Conservation (phyloP, 768 basidiomycete species). For the Termitomyces bulborhizus region DNA sequence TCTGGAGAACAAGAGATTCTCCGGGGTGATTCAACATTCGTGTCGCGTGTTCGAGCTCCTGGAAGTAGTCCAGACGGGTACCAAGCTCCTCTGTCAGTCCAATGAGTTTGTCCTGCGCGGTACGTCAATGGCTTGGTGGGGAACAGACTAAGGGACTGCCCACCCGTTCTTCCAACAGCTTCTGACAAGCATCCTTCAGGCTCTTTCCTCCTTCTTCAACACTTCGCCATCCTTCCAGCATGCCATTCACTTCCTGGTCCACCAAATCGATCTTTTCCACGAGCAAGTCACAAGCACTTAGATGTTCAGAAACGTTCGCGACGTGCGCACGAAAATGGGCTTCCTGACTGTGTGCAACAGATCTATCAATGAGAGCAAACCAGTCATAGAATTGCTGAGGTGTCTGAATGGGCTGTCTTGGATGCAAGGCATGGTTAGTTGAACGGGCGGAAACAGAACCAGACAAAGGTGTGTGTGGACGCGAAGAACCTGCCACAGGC, state of each 20-base stretch:
- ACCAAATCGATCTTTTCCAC: conserved; percentile 69
- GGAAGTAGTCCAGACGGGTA: conserved; percentile 83
- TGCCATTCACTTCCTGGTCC: conserved; percentile 66
- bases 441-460: conserved; percentile 9
- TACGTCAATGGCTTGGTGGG: not conserved
- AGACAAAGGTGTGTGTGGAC: conserved; percentile 36
- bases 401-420: conserved; percentile 74
- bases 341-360: conserved; percentile 91
- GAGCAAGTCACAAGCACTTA: conserved; percentile 72
- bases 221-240: conserved; percentile 79
- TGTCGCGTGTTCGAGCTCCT: conserved; percentile 89
- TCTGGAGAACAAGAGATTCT: conserved; percentile 82
- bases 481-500: conserved; percentile 24
- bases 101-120: conserved; percentile 63
- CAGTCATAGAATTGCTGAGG: conserved; percentile 98
- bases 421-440: conserved; percentile 54
- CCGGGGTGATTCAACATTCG: conserved; percentile 93
- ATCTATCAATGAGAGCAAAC: conserved; percentile 84
- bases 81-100: conserved; percentile 81
- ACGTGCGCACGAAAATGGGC: conserved; percentile 87
- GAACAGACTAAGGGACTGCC: conserved; percentile 19
- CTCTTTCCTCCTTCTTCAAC: conserved; percentile 93
- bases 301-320: conserved; percentile 65
- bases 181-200: conserved; percentile 87
- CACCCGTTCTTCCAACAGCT: conserved; percentile 84